Conservation (phyloP, 2,329 filamentous ascomycete species). For the Sphaerostilbella broomeana region DNA sequence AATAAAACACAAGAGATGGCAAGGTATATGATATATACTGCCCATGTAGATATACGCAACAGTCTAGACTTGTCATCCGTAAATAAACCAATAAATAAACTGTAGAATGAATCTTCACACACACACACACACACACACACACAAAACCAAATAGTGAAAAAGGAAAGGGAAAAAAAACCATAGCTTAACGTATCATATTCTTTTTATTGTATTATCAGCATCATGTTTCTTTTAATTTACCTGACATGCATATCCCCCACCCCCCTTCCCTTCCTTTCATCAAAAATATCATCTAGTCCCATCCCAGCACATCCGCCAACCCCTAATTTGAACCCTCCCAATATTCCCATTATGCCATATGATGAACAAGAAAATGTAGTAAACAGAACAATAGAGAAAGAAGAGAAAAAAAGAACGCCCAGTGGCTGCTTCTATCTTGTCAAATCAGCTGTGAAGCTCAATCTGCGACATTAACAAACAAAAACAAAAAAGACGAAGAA, state of each 20-base stretch:
- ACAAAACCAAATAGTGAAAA: too few relatives aligned
- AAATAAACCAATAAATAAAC: too few relatives aligned
- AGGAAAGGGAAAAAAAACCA: too few relatives aligned
- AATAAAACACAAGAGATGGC: background rate
- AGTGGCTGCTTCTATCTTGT: too few relatives aligned
- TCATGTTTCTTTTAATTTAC: background rate
- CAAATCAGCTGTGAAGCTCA: too few relatives aligned
- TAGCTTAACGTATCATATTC: background rate
- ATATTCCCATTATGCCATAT: background rate
- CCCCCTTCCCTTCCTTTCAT: background rate
- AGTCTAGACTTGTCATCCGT: background rate
- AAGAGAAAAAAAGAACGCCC: background rate
- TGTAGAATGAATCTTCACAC: too few relatives aligned
- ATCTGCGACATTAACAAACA: too few relatives aligned
- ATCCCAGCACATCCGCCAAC: background rate
- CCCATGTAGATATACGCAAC: constrained; percentile 9
- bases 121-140: too few relatives aligned
- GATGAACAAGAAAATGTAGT: too few relatives aligned
- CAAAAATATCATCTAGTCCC: background rate
- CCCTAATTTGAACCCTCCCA: background rate
- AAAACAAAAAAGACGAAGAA: too few relatives aligned
- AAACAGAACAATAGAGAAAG: background rate
- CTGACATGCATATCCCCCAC: background rate
- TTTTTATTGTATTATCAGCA: background rate
- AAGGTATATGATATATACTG: constrained; percentile 1